Evolutionary conservation across 257 asterid species (phyloP), one percentile per base, ranked within the genome.

Genomic region (Primulina huaijiensis): DNA sequence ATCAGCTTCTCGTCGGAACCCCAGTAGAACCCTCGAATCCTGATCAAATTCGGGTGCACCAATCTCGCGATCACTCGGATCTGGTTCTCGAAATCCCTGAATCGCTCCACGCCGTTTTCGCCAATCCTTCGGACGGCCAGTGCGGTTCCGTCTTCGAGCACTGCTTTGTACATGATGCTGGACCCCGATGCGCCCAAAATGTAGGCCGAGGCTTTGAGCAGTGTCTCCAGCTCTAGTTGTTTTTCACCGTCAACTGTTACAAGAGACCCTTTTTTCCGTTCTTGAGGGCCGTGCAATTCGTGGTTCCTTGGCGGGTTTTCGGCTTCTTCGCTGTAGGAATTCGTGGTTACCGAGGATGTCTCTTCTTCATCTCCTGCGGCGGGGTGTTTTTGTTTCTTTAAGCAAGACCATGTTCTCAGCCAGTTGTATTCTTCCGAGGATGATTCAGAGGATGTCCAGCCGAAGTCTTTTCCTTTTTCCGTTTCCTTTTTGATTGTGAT

Each of bases 121-220:
- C 98, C 99, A 7, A 94, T 87, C 17, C 99, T 60, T 9, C 99
- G 86, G 43, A 94, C 99, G 0, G 99, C 99, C 8, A 91, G 53
- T 0, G 89, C 76, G 0, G 95, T 79, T 0, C 97, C 97, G 33
- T 94, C 96, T 61, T 94, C 96, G 0, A 94, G 81, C 67, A 94
- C 98, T 0, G 99, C 97, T 82, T 94, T 94, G 85, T 94, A 94
- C 95, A 91, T 84, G 69, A 94, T 94, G 71, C 96, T 91, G 0
- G 99, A 86, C 0, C 99, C 99, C 19, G 96, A 91, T 1, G 99
- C 95, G 0, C 97, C 99, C 65, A 94, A 63, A 25, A 91, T 89
- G 67, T 94, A 94, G 0, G 99, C 99, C 2, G 99, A 94, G 0
- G 99, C 97, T 37, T 92, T 91, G 0, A 94, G 90, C 77, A 94